Base-by-base conservation (phyloP, 2,329 filamentous ascomycete species). In the Ceratocystis cubensis region DNA sequence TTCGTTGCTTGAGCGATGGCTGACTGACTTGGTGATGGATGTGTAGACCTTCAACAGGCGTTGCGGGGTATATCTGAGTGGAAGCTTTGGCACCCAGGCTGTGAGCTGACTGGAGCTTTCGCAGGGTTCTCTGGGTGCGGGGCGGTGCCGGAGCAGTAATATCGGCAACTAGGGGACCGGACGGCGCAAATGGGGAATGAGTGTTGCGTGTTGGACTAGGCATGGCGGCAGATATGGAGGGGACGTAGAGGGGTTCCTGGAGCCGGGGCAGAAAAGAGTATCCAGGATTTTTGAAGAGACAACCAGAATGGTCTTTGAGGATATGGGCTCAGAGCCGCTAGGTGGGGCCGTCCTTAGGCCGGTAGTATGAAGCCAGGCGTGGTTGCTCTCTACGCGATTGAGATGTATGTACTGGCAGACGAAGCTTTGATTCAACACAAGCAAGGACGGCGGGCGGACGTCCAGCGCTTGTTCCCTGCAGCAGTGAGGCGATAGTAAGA, bases 51-150 rank as follows among this genome's bases (percentile, higher is more conserved):
- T 67, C 66, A 10, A 64, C 45, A 3, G 50, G 20, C 8, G 64
- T 45, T 17, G 46, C 17, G 3, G 64, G 53, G 45, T 83, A 83
- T 28, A 82, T 78, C 67, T 78, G 77, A 69, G 74, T 76, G 65
- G 77, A 73, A 66, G 78, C 77, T 71, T 82, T 81, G 69, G 87
- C 73, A 73, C 84, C 84, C 65, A 90, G 76, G 75, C 82, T 79
- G 77, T 91, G 88, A 63, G 89, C 88, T 41, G 88, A 91, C 75
- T 91, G 87, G 37, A 90, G 83, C 73, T 87, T 87, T 71, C 88
- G 84, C 68, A 91, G 79, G 61, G 83, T 82, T 71, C 88, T 84
- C 73, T 86, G 83, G 30, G 84, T 84, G 69, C 84, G 82, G 56
- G 86, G 85, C 33, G 85, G 86, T 28, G 83, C 80, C 69, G 84